phyloP scores from a whole-genome alignment of 1,284 basidiomycete species.

The Papiliotrema nemorosa region DNA sequence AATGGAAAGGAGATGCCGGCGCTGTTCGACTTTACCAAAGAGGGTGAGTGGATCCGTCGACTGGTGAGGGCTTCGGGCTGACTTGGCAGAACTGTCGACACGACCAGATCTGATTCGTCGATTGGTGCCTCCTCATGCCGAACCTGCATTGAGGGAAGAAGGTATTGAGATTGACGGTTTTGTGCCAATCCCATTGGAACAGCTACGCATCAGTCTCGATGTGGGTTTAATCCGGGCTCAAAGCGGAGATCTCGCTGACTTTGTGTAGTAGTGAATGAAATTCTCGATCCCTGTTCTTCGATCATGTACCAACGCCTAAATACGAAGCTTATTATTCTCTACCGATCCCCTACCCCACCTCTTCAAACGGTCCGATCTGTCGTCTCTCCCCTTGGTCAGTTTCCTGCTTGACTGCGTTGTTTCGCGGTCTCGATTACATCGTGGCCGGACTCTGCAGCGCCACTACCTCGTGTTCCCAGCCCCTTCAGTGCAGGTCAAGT shows the following conservation, averaged over 20 bases:
- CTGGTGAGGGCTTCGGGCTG: background rate
- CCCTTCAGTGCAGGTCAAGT: too few relatives aligned
- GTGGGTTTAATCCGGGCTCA: slow-evolving; percentile 21
- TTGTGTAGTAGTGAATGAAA: too few relatives aligned
- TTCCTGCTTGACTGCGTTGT: too few relatives aligned
- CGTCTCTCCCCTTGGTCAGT: too few relatives aligned
- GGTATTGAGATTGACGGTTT: slow-evolving; percentile 87
- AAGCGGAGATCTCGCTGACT: background rate
- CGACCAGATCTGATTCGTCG: slow-evolving; percentile 89
- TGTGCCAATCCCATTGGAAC: slow-evolving; percentile 88
- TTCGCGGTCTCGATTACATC: too few relatives aligned
- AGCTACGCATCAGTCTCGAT: slow-evolving; percentile 85
- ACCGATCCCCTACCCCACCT: slow-evolving; percentile 5
- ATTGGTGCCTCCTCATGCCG: slow-evolving; percentile 85
- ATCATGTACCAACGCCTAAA: background rate
- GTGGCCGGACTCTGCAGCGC: too few relatives aligned
- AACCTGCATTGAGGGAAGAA: slow-evolving; percentile 79
- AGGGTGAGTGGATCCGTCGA: slow-evolving; percentile 62
- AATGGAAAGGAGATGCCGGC: slow-evolving; percentile 94
- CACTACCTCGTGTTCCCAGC: too few relatives aligned
- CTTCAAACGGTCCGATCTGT: background rate
- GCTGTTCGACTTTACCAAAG: slow-evolving; percentile 93
- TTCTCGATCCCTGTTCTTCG: too few relatives aligned
- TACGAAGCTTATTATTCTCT: background rate
- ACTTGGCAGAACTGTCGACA: slow-evolving; percentile 78